Base-by-base conservation (phyloP, 1,139 yeast genomes). In the Pichia sp. region DNA sequence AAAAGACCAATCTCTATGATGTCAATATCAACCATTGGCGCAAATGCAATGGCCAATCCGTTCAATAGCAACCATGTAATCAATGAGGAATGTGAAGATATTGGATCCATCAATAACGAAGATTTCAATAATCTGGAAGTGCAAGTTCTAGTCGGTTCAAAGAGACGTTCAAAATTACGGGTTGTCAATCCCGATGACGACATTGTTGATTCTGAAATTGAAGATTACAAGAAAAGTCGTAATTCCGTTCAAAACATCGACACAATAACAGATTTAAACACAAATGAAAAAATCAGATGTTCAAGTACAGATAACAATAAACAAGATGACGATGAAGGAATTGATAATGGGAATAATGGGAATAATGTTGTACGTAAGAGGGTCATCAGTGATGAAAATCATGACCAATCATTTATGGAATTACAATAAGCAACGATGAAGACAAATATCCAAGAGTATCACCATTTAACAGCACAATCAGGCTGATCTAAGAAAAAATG, bases 111-210 rank as follows among this genome's bases (percentile, higher is more conserved):
- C 3, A 60, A 55, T 29, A 66, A 61, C 5, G 59, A 58, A 16
- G 67, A 65, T 37, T 64, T 67, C 33, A 64, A 66, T 35, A 68
- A 72, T 37, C 62, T 82, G 52, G 90, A 83, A 50, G 90, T 81
- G 0, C 92, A 83, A 58, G 84, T 84, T 7, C 62, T 84, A 50
- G 90, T 83, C 8, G 77, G 86, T 47, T 77, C 85, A n/a, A 77
- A 78, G 57, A 67, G 90, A 53, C 64, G 86, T 45, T 72, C 84
- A 4, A 73, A 73, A 41, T 65, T 84, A 42, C 66, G 83, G 34
- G 79, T 84, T 36, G 72, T 79, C 42, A 84, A 84, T 55, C 94
- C 94, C 0, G 62, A 59, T 45, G 37, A 36, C 0, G 33, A 31
- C 33, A 31, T 8, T 11, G 11, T 31, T 31, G 33, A 31, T 11